Evolutionary conservation across 1,284 basidiomycete genomes (phyloP).

Genomic region (Cyathus olla): DNA sequence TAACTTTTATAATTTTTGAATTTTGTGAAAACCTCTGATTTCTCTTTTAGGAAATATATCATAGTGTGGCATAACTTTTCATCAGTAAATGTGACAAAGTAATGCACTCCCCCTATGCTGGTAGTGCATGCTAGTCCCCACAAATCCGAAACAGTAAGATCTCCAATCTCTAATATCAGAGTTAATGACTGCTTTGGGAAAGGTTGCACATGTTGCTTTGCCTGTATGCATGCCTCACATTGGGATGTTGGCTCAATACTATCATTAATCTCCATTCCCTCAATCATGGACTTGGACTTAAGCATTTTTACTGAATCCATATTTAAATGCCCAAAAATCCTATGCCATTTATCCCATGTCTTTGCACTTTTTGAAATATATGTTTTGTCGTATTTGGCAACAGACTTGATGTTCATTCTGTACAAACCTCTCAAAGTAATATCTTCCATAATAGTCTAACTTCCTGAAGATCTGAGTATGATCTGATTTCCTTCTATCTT

Average conservation of each 20-base stretch:
- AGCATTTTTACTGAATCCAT: constrained; percentile 21
- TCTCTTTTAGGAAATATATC: constrained; percentile 27
- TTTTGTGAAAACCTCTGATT: constrained; percentile 19
- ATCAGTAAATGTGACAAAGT: constrained; percentile 35
- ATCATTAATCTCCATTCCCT: constrained; percentile 33
- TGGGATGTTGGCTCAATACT: constrained; percentile 1
- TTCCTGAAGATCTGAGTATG: neutral
- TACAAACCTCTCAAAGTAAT: neutral
- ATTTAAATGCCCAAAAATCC: constrained; percentile 40
- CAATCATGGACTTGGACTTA: constrained; percentile 29
- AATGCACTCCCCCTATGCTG: constrained; percentile 20
- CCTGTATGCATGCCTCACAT: constrained; percentile 38
- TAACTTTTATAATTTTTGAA: constrained; percentile 27
- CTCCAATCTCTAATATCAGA: constrained; percentile 22
- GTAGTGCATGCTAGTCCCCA: constrained; percentile 28
- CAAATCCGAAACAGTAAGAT: constrained; percentile 28
- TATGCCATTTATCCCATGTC: constrained; percentile 46
- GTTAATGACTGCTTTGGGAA: constrained; percentile 21
- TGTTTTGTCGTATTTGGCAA: neutral
- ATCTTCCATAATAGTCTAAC: neutral
- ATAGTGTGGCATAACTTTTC: constrained; percentile 17
- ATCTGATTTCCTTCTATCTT: neutral
- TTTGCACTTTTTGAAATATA: neutral
- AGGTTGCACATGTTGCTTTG: constrained; percentile 31
- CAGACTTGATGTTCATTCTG: neutral